phyloP scores from a whole-genome alignment of 2,329 filamentous ascomycete genomes.

The Malbranchea zuffiana region DNA sequence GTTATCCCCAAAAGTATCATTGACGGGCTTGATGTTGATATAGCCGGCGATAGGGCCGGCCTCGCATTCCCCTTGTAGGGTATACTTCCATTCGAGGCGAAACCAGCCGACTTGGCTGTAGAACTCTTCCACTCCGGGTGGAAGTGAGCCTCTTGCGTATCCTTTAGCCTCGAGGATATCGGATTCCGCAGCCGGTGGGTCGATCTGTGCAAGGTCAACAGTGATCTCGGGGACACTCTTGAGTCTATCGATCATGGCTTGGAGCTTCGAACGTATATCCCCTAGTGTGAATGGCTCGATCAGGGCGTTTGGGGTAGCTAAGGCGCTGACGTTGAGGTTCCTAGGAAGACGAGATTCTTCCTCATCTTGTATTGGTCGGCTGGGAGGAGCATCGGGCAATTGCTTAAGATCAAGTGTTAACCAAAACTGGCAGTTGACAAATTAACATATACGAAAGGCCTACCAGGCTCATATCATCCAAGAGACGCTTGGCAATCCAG shows the following conservation, averaged over 20 bases:
- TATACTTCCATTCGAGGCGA: slow-evolving; percentile 2
- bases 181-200: not conserved
- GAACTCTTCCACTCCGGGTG: slow-evolving; percentile 2
- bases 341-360: no score
- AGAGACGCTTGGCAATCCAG: not conserved
- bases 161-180: not conserved
- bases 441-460: no score
- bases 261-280: not conserved
- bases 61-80: no score
- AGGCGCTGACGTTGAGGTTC: no score
- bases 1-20: slow-evolving; percentile 5
- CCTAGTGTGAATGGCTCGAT: no score
- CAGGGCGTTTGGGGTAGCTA: no score
- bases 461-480: not conserved
- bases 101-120: slow-evolving; percentile 2
- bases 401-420: no score
- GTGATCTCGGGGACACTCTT: not conserved
- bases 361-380: no score
- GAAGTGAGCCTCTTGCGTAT: slow-evolving; percentile 1
- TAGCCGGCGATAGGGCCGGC: no score
- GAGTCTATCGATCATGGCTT: slow-evolving; percentile 1
- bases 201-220: not conserved
- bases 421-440: no score
- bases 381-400: no score
- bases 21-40: not conserved